Base-by-base conservation (phyloP, 2,329 filamentous ascomycete genomes). In the Cercospora citrullina region DNA sequence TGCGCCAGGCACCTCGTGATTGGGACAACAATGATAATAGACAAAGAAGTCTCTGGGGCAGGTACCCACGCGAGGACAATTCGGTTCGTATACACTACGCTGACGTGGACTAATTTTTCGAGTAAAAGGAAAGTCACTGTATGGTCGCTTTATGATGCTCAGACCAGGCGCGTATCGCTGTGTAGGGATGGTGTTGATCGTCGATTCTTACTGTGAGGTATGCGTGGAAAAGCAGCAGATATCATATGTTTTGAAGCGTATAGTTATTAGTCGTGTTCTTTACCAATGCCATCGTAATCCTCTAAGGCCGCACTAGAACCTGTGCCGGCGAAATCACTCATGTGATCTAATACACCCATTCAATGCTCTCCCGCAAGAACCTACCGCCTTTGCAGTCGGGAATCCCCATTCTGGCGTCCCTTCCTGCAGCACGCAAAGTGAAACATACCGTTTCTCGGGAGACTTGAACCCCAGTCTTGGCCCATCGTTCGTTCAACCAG, bases 401-500 rank as follows among this genome's bases (percentile, higher is more conserved):
- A 48, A 72, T 33, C 1, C 72, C 72, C 67, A 75, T 72, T 14
- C 21, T 28, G 0, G 72, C 73, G 21, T 72, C 55, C 30, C 68
- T 53, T 1, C 73, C 73, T n/a, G 70, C 14, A 12, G 63, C 21
- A 10, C 67, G 58, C 16, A 77, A 60, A 16, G 70, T 73, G 28
- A 73, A 74, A 57, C 69, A 72, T 4, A 77, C 70, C 18, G 68
- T 67, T 64, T 76, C 66, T n/a, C 33, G 39, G 26, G 66, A 70
- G 4, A 76, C 69, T n/a, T 63, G 57, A 58, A 71, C 70, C 1
- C 75, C 73, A 1, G 68, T 73, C 68, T 77, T 76, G 39, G 53
- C 61, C 75, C 74, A 76, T 8, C 75, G 63, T 1, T 68, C 68
- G 58, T 77, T 76, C 7, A 76, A 45, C 74, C 75, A 76, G 23